Percentiles rank a stretch among this genome's conserved stretches.
Evolutionary conservation across 805 yeast genomes (phyloP).

Genomic region (Hanseniaspora vineae): DNA sequence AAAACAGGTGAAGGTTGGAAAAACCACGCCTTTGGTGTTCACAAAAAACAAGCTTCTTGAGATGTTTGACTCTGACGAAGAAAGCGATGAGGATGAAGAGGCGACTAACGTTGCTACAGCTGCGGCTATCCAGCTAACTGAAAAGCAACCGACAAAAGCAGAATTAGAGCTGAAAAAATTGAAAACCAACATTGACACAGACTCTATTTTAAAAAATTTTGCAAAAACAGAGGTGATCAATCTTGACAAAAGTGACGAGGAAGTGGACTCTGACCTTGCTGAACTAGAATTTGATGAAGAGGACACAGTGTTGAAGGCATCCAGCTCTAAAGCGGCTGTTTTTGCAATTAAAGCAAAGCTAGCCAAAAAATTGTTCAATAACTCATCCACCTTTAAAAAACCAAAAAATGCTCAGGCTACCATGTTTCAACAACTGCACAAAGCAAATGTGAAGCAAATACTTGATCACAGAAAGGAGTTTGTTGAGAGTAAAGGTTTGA

Average conservation of each 20-base stretch:
- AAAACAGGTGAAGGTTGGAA: neutral
- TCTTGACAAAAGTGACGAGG: neutral
- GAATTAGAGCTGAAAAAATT: neutral
- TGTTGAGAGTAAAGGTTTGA: conserved; percentile 31
- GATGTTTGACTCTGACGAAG: neutral
- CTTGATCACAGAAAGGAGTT: conserved; percentile 36
- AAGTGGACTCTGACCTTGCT: neutral
- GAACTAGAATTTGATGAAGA: conserved; percentile 4
- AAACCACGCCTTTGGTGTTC: neutral
- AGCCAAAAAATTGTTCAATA: conserved; percentile 14
- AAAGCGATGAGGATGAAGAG: neutral
- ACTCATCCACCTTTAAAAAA: neutral
- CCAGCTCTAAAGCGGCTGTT: conserved; percentile 23
- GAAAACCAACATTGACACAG: neutral
- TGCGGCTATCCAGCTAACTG: neutral
- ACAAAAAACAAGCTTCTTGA: neutral
- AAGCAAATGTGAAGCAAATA: conserved; percentile 36
- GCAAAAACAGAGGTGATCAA: neutral
- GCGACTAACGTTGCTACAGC: neutral
- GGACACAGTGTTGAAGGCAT: conserved; percentile 6
- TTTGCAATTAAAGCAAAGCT: conserved; percentile 25
- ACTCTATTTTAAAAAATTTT: neutral
- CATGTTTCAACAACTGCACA: conserved; percentile 27
- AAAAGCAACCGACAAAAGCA: neutral
- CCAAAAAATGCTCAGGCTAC: conserved; percentile 6